These are phyloP conservation scores for Vaccinium vitisidaea DNA, from an alignment of 148 eudicot species.

Conservation along the genomic window DNA sequence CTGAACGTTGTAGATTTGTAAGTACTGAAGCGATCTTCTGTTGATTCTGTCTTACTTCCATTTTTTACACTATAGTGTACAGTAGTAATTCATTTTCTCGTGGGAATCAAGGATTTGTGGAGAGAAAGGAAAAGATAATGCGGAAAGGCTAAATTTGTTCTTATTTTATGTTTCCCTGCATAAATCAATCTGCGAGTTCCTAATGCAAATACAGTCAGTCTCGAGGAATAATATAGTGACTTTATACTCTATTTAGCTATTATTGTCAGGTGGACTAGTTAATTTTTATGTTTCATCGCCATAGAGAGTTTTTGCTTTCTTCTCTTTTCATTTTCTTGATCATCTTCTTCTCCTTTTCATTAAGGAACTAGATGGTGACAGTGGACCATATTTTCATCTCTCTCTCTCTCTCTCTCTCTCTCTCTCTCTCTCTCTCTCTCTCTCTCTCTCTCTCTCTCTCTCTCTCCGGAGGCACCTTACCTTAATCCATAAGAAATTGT, in stretches of 20 bases:
- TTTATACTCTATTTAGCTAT: neutral
- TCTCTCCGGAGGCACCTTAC: neutral
- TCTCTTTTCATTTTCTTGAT: neutral
- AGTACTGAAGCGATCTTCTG: slow-evolving; percentile 25
- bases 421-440: too few species aligned
- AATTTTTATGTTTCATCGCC: neutral
- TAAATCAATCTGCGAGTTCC: neutral
- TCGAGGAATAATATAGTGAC: neutral
- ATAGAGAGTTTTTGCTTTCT: neutral
- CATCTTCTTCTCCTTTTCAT: neutral
- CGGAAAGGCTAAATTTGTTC: neutral
- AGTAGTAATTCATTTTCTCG: neutral
- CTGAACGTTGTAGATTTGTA: slow-evolving; percentile 80
- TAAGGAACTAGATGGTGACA: neutral
- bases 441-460: too few species aligned
- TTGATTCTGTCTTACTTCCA: neutral
- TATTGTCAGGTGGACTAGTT: neutral
- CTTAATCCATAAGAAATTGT: neutral
- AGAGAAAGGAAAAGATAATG: neutral
- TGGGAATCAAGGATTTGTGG: neutral
- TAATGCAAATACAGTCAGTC: neutral
- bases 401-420: too few species aligned
- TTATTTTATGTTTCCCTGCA: neutral
- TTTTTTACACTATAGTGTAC: neutral
- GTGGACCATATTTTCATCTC: neutral